Evolutionary conservation across 768 basidiomycete genomes (phyloP), one percentile per base, ranked within the genome.

Genomic region (Amyloporia xantha): DNA sequence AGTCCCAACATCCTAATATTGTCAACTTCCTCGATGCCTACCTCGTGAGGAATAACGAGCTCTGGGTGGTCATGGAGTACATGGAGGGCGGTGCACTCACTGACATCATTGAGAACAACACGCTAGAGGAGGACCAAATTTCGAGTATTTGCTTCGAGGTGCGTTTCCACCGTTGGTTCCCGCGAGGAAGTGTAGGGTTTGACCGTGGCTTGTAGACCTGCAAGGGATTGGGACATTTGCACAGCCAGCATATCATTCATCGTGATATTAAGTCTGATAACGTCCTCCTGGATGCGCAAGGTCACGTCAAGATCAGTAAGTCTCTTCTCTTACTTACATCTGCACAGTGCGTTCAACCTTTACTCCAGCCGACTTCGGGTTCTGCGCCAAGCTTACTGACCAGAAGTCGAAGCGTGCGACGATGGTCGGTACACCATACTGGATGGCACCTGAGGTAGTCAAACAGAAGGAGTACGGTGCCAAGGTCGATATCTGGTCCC

Each of bases 391-490:
- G 65, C 75, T 97, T 24, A 94, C 93, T 1, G 92, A 94, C 59
- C 90, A 95, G 68, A 96, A 95, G 66, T 93, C 89, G 36, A 95
- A 95, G 68, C 87, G 93, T 45, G 92, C 92, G 25, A 95, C 92
- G n/a, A 95, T 95, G 93, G 92, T 96, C 3, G 93, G 93, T 27
- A 95, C 92, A 10, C 93, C 93, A 1, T 95, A 95, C 68, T 95
- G 93, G 93, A 96, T 96, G 93, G 93, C 93, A 2, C 93, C 93
- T n/a, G 93, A 96, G 66, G 91, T 96, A 45, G 92, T 96, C 59
- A 94, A 92, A 69, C 89, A 93, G 65, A 94, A 95, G 68, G 91
- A 93, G 66, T 96, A 96, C 61, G 92, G 93, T 40, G 90, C 91
- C 21, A 95, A 95, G 66, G 93, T 95, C 19, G 93, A 95, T 59